Base-by-base conservation (phyloP, 306 rosid species). In the Quercus variabilis region DNA sequence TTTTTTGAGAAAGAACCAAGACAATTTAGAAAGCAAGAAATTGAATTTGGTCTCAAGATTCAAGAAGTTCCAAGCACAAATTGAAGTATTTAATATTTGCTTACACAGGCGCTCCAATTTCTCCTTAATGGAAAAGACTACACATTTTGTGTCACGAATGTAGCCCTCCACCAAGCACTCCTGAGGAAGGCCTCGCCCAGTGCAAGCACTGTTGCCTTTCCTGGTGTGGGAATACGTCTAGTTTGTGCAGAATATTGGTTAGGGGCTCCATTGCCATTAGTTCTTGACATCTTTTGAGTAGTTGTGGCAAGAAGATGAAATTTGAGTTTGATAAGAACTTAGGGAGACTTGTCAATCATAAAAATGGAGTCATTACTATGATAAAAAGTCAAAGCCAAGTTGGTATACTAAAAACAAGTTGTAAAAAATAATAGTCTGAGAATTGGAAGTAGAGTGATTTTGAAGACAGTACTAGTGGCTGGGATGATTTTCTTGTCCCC, bases 121-220 rank as follows among this genome's bases (percentile, higher is more conserved):
- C 86, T 93, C 98, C 85, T 89, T 96, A 30, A 93, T 74, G 80
- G 89, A 77, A 2, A 78, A 13, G 65, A 90, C 97, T 5, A 5
- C 88, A 35, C 99, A 96, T 73, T 93, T 93, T 1, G 97, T 96
- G 79, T 96, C 97, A 0, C 98, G 90, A 15, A 96, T 90, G 86
- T 90, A 90, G 35, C 99, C 98, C 80, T 93, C 98, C 0, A 90
- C 98, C 86, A 96, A 90, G 86, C 97, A 93, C 6, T 96, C 99
- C 74, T 93, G 97, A 72, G 98, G 99, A 96, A 93, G 25, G 98
- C 90, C 81, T 93, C 93, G 20, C 99, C 99, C 49, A 96, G 57
- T 2, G 98, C 99, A 74, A 96, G 91, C 31, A 96, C 86, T 2
- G 98, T 85, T 25, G 99, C 98, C 88, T 83, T 91, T 41, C 98